phyloP scores from a whole-genome alignment of 495 filamentous ascomycete species.

The Peziza echinospora region DNA sequence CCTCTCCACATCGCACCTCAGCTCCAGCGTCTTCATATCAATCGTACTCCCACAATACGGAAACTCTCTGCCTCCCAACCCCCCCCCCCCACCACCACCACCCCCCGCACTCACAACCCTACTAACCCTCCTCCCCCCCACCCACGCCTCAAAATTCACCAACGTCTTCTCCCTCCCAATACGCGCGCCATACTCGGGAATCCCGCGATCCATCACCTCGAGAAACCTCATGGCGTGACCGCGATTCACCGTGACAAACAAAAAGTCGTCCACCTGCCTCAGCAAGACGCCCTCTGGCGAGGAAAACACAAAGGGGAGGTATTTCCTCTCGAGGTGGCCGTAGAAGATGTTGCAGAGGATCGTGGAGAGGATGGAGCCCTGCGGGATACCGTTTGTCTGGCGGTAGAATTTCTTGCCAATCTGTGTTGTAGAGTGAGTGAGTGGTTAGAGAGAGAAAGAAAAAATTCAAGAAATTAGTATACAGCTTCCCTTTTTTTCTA shows the following conservation, averaged over 20 bases:
- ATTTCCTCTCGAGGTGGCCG: slow-evolving; percentile 51
- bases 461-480: no score
- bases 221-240: slow-evolving; percentile 48
- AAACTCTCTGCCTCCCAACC: slow-evolving; percentile 36
- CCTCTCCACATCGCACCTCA: slow-evolving; percentile 38
- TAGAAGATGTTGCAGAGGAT: slow-evolving; percentile 90
- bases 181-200: slow-evolving; percentile 55
- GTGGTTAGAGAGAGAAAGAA: no score
- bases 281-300: slow-evolving; percentile 41
- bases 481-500: no score
- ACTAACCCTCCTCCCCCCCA: slow-evolving; percentile 34
- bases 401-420: slow-evolving; percentile 78
- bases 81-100: slow-evolving; percentile 31
- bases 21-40: slow-evolving; percentile 51
- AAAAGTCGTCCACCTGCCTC: slow-evolving; percentile 75
- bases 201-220: slow-evolving; percentile 52
- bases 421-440: slow-evolving; percentile 1
- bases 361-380: slow-evolving; percentile 72
- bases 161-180: slow-evolving; percentile 63
- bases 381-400: slow-evolving; percentile 75
- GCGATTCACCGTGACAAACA: slow-evolving; percentile 55
- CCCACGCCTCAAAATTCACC: slow-evolving; percentile 54
- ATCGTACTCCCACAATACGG: slow-evolving; percentile 76
- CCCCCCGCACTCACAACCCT: slow-evolving; percentile 30
- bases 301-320: slow-evolving; percentile 45